Conservation (phyloP, 192 early-diverging fungal genomes). For the Backusella parvicylindrica region DNA sequence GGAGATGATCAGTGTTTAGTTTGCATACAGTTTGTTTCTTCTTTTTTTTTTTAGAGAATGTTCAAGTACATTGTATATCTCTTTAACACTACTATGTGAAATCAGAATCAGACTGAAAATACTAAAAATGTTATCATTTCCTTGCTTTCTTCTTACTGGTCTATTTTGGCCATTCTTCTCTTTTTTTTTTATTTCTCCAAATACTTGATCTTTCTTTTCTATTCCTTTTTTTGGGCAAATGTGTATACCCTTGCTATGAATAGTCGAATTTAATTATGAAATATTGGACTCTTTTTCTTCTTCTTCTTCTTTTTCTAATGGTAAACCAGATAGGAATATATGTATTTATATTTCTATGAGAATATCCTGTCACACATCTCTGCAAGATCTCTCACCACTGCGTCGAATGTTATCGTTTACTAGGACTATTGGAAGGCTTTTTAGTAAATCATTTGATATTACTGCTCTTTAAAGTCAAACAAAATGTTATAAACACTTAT, state of each 20-base stretch:
- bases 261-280: neutral
- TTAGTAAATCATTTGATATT: neutral
- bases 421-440: neutral
- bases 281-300: neutral
- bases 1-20: neutral
- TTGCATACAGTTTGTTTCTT: too few relatives aligned
- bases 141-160: neutral
- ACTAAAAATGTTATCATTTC: neutral
- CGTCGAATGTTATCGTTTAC: neutral
- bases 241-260: neutral
- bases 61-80: neutral
- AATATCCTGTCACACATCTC: neutral
- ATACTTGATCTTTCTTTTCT: neutral
- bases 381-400: neutral
- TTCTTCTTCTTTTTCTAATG: neutral
- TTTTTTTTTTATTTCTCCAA: too few relatives aligned
- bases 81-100: neutral
- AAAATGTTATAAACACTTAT: neutral
- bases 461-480: neutral
- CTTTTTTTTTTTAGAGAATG: too few relatives aligned
- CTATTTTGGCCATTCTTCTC: too few relatives aligned
- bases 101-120: neutral
- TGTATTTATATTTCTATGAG: neutral
- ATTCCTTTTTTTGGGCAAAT: neutral
- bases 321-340: neutral